These are phyloP conservation scores for Rhizomucor pusillus DNA, from an alignment of 371 early-diverging fungal genomes.

Conservation along the genomic window DNA sequence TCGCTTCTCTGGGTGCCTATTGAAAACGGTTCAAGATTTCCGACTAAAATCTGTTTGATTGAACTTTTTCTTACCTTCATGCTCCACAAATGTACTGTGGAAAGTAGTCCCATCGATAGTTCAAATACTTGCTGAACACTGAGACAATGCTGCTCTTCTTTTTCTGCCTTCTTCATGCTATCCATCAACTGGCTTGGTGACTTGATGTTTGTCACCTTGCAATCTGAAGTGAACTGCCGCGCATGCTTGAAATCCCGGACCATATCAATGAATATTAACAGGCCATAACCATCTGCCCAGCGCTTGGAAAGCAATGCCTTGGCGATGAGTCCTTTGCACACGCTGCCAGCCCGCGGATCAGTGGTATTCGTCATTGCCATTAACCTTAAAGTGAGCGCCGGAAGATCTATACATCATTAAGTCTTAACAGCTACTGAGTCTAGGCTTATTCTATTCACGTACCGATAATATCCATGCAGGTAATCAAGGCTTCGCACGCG, in stretches of 20 bases:
- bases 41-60: background rate
- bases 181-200: background rate
- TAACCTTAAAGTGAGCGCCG: constrained; percentile 1
- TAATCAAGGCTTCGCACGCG: background rate
- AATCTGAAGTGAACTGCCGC: background rate
- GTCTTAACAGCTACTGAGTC: background rate
- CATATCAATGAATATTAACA: background rate
- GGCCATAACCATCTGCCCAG: background rate
- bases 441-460: background rate
- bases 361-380: constrained; percentile 9
- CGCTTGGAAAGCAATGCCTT: constrained; percentile 2
- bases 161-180: background rate
- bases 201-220: background rate
- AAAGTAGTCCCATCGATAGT: constrained; percentile 6
- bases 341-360: constrained; percentile 1
- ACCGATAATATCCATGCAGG: background rate
- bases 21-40: background rate
- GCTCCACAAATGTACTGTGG: constrained; percentile 16
- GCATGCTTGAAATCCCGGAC: background rate
- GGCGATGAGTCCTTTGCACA: constrained; percentile 5
- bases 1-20: background rate
- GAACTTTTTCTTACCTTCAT: constrained; percentile 12
- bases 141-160: background rate
- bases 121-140: background rate
- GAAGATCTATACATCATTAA: constrained; percentile 2